phyloP scores from a whole-genome alignment of 495 filamentous ascomycete genomes.

The Xylaria venustula region DNA sequence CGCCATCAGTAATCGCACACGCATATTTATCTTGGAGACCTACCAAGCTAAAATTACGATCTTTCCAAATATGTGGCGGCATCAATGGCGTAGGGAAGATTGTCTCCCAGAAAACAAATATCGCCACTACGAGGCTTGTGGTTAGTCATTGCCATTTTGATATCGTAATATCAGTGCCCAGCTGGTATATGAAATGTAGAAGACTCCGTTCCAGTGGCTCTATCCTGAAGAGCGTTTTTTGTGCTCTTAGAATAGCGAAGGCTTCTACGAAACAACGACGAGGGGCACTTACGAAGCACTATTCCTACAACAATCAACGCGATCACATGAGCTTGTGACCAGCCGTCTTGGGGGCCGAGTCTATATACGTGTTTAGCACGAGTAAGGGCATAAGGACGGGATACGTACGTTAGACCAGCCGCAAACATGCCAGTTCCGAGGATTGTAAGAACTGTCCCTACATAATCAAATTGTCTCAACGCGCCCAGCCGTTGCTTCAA shows the following conservation, averaged over 20 bases:
- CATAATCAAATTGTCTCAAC: constrained; percentile 58
- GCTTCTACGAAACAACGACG: not conserved
- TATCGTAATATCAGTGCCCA: not conserved
- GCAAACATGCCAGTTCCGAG: constrained; percentile 66
- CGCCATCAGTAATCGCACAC: constrained; percentile 19
- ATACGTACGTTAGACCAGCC: constrained; percentile 58
- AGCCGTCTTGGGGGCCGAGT: constrained; percentile 52
- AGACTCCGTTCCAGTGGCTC: not conserved
- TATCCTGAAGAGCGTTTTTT: not conserved
- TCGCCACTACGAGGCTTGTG: constrained; percentile 23
- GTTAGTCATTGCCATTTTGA: not conserved
- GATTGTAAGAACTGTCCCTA: constrained; percentile 61
- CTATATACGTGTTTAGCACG: constrained; percentile 20
- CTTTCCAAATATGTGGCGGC: constrained; percentile 55
- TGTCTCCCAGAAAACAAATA: constrained; percentile 63
- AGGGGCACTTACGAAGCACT: constrained; percentile 28
- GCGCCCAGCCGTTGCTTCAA: constrained; percentile 39
- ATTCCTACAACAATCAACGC: constrained; percentile 60
- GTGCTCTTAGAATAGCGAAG: not conserved
- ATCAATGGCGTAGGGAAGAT: constrained; percentile 49
- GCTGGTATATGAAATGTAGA: not conserved
- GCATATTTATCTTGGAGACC: constrained; percentile 20
- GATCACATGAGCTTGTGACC: constrained; percentile 60
- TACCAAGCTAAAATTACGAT: constrained; percentile 53
- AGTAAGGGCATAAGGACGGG: not conserved